These are phyloP conservation scores for Vitis hybrid DNA, from an alignment of 177 flowering plant genomes.

Conservation along the genomic window DNA sequence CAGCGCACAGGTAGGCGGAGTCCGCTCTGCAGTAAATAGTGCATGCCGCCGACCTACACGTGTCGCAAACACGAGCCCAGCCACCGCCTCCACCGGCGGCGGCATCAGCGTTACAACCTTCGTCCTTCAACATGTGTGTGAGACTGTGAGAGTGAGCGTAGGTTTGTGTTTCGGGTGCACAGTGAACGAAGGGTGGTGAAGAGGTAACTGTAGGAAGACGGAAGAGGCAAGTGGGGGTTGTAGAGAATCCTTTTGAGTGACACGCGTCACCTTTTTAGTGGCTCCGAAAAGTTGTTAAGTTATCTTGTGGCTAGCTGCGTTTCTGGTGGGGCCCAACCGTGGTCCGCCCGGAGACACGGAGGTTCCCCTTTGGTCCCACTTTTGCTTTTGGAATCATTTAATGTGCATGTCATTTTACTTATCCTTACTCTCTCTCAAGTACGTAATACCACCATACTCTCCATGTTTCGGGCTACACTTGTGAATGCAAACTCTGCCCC, in stretches of 20 bases:
- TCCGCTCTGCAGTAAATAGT: constrained; percentile 64
- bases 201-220: background rate
- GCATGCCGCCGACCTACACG: constrained; percentile 50
- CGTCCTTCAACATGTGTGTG: constrained; percentile 29
- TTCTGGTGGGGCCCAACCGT: constrained; percentile 20
- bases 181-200: constrained; percentile 8
- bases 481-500: too few relatives aligned
- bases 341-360: constrained; percentile 3
- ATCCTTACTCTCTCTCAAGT: too few relatives aligned
- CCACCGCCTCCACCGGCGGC: constrained; percentile 16
- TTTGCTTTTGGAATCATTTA: constrained; percentile 12
- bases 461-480: too few relatives aligned
- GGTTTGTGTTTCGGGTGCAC: background rate
- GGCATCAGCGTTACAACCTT: constrained; percentile 1
- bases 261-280: constrained; percentile 38
- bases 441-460: too few relatives aligned
- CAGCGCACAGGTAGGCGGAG: constrained; percentile 55
- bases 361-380: constrained; percentile 11
- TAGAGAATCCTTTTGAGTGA: constrained; percentile 34
- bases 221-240: constrained; percentile 8
- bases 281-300: constrained; percentile 22
- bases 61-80: constrained; percentile 57
- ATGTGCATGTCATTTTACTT: too few relatives aligned
- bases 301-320: constrained; percentile 49
- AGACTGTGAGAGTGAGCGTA: background rate